phyloP scores from a whole-genome alignment of 148 eudicot species.

The Camellia sinensis region DNA sequence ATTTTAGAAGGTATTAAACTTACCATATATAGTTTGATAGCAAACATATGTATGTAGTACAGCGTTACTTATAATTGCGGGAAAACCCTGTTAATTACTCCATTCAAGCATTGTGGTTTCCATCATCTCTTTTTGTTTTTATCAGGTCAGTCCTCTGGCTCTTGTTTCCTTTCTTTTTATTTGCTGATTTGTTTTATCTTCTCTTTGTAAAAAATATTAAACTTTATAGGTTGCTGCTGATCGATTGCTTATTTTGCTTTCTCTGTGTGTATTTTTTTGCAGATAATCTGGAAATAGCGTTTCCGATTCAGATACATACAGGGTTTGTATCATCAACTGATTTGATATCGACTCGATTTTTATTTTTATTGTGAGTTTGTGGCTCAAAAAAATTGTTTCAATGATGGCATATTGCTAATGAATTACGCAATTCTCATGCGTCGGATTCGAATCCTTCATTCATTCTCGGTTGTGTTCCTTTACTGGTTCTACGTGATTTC shows the following conservation, averaged over 20 bases:
- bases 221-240: neutral
- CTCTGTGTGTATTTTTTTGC: neutral
- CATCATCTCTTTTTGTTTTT: too few relatives aligned
- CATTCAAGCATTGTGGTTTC: too few relatives aligned
- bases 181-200: too few relatives aligned
- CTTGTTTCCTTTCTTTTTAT: too few relatives aligned
- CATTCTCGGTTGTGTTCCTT: conserved; percentile 89
- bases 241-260: neutral
- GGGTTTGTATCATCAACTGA: neutral
- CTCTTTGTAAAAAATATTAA: too few relatives aligned
- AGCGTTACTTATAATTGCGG: too few relatives aligned
- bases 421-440: conserved; percentile 54
- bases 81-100: too few relatives aligned
- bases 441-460: conserved; percentile 71
- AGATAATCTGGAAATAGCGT: conserved; percentile 3
- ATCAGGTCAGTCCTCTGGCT: too few relatives aligned
- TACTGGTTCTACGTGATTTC: conserved; percentile 87
- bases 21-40: too few relatives aligned
- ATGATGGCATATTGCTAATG: conserved; percentile 41
- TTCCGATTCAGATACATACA: neutral
- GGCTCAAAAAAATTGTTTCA: conserved; percentile 15
- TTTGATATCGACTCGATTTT: neutral
- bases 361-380: neutral
- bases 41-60: too few relatives aligned
- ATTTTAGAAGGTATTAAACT: too few relatives aligned